These are phyloP conservation scores for Dalbergia cochinchinensis DNA, from an alignment of 306 rosid genomes.

Conservation along the genomic window DNA sequence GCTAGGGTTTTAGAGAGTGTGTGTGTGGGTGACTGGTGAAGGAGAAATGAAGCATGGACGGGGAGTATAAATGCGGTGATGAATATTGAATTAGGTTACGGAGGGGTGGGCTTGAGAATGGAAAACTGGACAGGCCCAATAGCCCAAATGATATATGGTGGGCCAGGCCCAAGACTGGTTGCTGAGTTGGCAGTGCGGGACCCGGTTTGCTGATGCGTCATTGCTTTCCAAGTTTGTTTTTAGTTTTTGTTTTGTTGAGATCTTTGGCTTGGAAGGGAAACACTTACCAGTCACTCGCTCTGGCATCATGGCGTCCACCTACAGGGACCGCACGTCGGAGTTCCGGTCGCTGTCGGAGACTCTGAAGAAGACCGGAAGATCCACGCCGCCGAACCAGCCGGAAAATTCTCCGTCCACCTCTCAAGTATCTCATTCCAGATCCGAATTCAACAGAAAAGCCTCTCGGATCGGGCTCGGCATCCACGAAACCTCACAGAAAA, in stretches of 20 bases:
- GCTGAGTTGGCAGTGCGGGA: constrained; percentile 19
- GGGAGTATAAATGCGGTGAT: too few species aligned
- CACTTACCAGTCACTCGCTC: not conserved
- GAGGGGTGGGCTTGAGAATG: too few species aligned
- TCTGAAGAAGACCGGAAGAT: constrained; percentile 72
- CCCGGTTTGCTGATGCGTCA: constrained; percentile 23
- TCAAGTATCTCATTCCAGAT: constrained; percentile 56
- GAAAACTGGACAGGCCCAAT: not conserved
- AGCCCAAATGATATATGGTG: too few species aligned
- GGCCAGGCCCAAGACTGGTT: constrained; percentile 1
- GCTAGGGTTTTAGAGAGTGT: not conserved
- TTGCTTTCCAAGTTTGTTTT: too few species aligned
- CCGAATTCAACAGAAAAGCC: constrained; percentile 88
- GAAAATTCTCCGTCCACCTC: constrained; percentile 58
- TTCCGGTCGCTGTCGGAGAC: constrained; percentile 77
- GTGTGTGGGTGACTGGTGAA: not conserved
- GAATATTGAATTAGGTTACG: too few species aligned
- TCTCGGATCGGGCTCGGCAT: constrained; percentile 83
- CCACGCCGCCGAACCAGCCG: constrained; percentile 44
- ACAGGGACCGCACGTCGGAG: constrained; percentile 91
- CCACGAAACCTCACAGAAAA: constrained; percentile 81
- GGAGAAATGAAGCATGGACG: not conserved
- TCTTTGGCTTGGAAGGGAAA: not conserved
- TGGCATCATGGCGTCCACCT: constrained; percentile 65
- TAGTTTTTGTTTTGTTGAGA: not conserved